Percentiles rank a stretch among this genome's conserved stretches.
These are phyloP conservation scores for Solanum medicagineum DNA, from an alignment of 257 asterid genomes.

Conservation along the genomic window DNA sequence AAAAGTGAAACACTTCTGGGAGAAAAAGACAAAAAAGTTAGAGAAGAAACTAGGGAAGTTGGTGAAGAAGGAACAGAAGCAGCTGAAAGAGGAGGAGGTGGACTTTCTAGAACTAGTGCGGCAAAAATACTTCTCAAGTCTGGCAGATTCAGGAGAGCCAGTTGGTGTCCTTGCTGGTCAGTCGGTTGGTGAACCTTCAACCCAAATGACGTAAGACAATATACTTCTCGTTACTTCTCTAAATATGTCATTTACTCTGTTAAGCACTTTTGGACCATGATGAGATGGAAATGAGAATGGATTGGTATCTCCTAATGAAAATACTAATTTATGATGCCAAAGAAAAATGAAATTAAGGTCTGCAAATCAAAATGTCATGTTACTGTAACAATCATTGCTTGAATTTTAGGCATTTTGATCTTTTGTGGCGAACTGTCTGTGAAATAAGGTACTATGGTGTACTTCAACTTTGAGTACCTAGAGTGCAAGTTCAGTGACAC, in stretches of 20 bases:
- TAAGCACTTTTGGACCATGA: background rate
- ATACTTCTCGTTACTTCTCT: background rate
- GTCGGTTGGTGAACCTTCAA: conserved; percentile 97
- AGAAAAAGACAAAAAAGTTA: background rate
- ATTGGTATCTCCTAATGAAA: background rate
- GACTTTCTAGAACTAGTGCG: conserved; percentile 47
- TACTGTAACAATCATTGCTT: background rate
- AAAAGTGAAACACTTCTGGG: conserved; percentile 22
- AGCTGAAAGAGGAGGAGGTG: conserved; percentile 19
- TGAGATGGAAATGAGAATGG: background rate
- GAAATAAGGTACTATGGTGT: background rate
- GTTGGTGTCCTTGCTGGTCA: conserved; percentile 99
- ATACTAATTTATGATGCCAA: background rate
- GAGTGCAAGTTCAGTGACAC: background rate
- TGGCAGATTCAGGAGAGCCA: conserved; percentile 86
- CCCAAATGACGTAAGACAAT: conserved; percentile 93
- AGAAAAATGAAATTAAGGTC: background rate
- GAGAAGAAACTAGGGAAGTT: background rate
- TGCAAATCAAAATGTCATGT: background rate
- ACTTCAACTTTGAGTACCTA: background rate
- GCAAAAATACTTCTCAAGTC: conserved; percentile 82
- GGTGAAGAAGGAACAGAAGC: conserved; percentile 15
- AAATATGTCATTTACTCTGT: background rate
- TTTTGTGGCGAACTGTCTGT: background rate
- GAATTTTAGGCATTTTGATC: background rate